A percentile compares a stretch with the other conserved stretches of the same genome.
Evolutionary conservation across 192 early-diverging fungal species (phyloP).

Genomic region (Pilaira anomala): DNA sequence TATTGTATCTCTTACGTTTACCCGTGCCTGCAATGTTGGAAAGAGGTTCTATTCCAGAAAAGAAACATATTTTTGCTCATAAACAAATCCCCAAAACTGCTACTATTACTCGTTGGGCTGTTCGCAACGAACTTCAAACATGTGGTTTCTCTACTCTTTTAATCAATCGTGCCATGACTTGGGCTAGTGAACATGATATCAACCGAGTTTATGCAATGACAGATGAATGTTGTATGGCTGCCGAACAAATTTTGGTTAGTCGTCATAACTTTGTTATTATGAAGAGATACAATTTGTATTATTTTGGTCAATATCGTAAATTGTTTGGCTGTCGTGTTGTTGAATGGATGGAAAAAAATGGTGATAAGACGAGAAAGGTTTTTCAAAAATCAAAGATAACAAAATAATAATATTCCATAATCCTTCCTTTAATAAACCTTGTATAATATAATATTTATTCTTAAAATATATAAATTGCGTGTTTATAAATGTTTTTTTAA

Average conservation of each 20-base stretch:
- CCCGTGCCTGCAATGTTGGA: constrained; percentile 5
- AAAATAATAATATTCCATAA: too few relatives aligned
- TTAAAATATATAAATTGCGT: too few relatives aligned
- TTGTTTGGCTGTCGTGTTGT: constrained; percentile 14
- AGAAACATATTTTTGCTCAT: constrained; percentile 2
- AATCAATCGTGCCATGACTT: constrained; percentile 26
- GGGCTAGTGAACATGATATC: constrained; percentile 27
- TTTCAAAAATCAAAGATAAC: neutral
- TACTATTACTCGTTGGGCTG: constrained; percentile 25
- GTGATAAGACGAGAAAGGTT: constrained; percentile 15
- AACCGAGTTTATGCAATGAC: constrained; percentile 23
- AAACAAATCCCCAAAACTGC: constrained; percentile 26
- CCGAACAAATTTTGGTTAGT: constrained; percentile 11
- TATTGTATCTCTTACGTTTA: constrained; percentile 8
- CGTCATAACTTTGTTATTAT: constrained; percentile 16
- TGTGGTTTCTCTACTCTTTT: constrained; percentile 29
- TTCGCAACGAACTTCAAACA: constrained; percentile 26
- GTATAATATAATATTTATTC: too few relatives aligned
- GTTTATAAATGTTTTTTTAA: too few relatives aligned
- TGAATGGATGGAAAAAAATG: constrained; percentile 23
- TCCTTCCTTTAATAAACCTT: too few relatives aligned
- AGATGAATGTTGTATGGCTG: constrained; percentile 19
- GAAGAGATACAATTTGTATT: constrained; percentile 1
- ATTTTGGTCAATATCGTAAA: constrained; percentile 16
- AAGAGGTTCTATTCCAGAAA: neutral